phyloP scores from a whole-genome alignment of 2,329 filamentous ascomycete genomes.

The Paecilomyces dactylethromorphus region DNA sequence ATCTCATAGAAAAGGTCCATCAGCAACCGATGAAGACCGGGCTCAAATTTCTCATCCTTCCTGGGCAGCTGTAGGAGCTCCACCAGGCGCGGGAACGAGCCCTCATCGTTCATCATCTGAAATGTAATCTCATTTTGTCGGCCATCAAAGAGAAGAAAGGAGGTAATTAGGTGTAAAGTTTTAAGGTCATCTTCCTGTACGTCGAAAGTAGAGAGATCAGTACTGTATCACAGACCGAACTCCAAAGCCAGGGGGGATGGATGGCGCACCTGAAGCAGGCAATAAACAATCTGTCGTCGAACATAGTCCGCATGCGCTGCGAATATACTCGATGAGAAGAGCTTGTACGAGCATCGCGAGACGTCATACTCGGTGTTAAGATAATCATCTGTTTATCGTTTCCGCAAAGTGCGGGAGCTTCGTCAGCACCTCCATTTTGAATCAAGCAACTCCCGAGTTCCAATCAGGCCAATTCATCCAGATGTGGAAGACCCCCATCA shows the following conservation, averaged over 20 bases:
- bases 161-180: conserved; percentile 74
- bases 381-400: conserved; percentile 53
- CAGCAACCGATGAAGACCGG: conserved; percentile 69
- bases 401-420: not conserved
- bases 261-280: conserved; percentile 59
- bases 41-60: conserved; percentile 43
- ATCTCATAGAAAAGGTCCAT: conserved; percentile 94
- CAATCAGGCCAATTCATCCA: not conserved
- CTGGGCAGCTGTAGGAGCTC: conserved; percentile 67
- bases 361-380: conserved; percentile 72
- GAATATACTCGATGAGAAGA: conserved; percentile 73
- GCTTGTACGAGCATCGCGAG: conserved; percentile 68
- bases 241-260: not conserved
- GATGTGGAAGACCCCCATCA: not conserved
- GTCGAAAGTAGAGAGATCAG: not conserved
- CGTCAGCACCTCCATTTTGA: conserved; percentile 1
- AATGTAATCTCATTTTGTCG: conserved; percentile 71
- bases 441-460: not conserved
- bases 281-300: conserved; percentile 85
- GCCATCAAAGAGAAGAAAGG: conserved; percentile 82
- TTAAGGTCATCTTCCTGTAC: conserved; percentile 73
- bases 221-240: not conserved
- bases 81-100: conserved; percentile 74
- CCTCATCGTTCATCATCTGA: conserved; percentile 78
- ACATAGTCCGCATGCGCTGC: conserved; percentile 73